Percentiles rank a stretch among this genome's conserved stretches.
Evolutionary conservation across 2,329 filamentous ascomycete species (phyloP).

Genomic region (Fusarium avenaceum): DNA sequence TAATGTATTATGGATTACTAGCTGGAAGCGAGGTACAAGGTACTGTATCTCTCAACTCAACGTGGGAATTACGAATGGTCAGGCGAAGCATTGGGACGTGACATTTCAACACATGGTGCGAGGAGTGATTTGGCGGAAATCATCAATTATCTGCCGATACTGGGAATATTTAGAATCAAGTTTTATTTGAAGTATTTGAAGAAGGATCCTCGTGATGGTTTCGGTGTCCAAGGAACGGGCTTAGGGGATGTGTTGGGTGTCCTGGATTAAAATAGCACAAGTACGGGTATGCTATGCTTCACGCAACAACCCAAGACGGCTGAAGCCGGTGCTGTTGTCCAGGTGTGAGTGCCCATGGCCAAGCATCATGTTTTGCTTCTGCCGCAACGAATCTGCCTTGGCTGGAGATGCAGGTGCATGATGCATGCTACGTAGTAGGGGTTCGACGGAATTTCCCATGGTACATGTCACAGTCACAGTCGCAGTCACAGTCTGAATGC

Average conservation of each 20-base stretch:
- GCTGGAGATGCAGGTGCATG: slow-evolving; percentile 26
- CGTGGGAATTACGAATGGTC: slow-evolving; percentile 44
- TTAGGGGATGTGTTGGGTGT: too few species aligned
- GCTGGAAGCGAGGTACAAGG: slow-evolving; percentile 14
- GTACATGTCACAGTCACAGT: slow-evolving; percentile 6
- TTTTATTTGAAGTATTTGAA: slow-evolving; percentile 8
- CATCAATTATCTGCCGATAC: slow-evolving; percentile 29
- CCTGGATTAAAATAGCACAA: not conserved
- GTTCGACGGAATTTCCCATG: slow-evolving; percentile 28
- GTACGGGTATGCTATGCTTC: not conserved
- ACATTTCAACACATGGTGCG: slow-evolving; percentile 51
- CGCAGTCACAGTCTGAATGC: slow-evolving; percentile 1
- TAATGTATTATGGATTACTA: slow-evolving; percentile 14
- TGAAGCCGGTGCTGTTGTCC: not conserved
- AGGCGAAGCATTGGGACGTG: slow-evolving; percentile 47
- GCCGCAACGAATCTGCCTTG: slow-evolving; percentile 25
- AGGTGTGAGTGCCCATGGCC: slow-evolving; percentile 6
- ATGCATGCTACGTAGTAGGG: slow-evolving; percentile 31
- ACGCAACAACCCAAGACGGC: not conserved
- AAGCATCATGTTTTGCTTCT: not conserved
- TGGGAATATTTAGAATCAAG: slow-evolving; percentile 32
- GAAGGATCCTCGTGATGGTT: not conserved
- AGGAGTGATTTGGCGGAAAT: slow-evolving; percentile 36
- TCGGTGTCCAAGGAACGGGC: too few species aligned
- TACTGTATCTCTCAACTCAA: slow-evolving; percentile 48